A percentile compares a stretch with the other conserved stretches of the same genome.
phyloP scores from a whole-genome alignment of 1,284 basidiomycete species.

The Puccinia triticina region DNA sequence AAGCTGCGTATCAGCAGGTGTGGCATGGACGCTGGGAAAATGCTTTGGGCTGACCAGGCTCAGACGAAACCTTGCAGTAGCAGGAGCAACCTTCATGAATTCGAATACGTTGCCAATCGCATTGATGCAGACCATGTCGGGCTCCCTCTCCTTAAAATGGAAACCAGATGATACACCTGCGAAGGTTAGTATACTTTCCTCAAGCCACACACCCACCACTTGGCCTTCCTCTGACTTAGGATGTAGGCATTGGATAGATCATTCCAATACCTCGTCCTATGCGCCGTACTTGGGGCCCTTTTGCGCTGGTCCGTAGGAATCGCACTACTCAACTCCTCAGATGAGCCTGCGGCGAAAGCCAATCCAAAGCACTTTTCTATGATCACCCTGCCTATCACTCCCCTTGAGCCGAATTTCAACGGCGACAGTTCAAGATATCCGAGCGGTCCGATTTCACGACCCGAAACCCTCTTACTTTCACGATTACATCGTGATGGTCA shows the following conservation, averaged over 20 bases:
- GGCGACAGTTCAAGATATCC: not conserved
- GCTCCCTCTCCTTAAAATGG: slow-evolving; percentile 58
- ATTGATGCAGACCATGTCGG: slow-evolving; percentile 62
- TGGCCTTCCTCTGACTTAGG: not conserved
- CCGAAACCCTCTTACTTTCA: not conserved
- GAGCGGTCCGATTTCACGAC: not conserved
- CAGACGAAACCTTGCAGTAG: slow-evolving; percentile 61
- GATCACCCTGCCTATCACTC: no score
- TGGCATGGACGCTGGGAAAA: slow-evolving; percentile 58
- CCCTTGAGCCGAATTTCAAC: not conserved
- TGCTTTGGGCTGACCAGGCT: slow-evolving; percentile 58
- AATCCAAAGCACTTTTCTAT: not conserved
- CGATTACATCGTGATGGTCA: not conserved
- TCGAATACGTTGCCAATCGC: slow-evolving; percentile 62
- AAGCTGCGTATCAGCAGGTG: slow-evolving; percentile 58
- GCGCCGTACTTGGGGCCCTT: slow-evolving; percentile 62
- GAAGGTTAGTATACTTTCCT: slow-evolving; percentile 24
- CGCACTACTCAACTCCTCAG: slow-evolving; percentile 60
- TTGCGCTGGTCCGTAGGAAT: slow-evolving; percentile 62
- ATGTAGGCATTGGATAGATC: slow-evolving; percentile 53
- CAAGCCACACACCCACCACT: not conserved
- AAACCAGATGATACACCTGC: slow-evolving; percentile 56
- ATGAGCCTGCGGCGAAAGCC: slow-evolving; percentile 49
- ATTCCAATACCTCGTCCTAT: slow-evolving; percentile 61
- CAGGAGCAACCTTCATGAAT: slow-evolving; percentile 52